Base-by-base conservation (phyloP, 257 asterid genomes). In the Solanum raphanifolium region DNA sequence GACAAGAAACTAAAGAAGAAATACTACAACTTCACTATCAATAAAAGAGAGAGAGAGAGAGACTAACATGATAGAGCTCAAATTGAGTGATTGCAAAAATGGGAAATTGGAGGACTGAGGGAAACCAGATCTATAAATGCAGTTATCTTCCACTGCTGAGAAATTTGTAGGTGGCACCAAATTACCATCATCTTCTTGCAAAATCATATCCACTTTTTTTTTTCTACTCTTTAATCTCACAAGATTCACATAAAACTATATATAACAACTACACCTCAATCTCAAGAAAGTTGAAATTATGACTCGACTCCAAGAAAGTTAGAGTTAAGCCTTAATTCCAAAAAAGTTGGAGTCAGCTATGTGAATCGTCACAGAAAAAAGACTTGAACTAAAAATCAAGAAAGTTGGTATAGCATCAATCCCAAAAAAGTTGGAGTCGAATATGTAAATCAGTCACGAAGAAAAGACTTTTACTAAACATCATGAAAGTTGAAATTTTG, bases 111-210 rank as follows among this genome's bases (percentile, higher is more conserved):
- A 76, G 25, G 93, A 87, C 84, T 90, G 90, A 7, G 94, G 94
- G 32, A 92, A 91, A 82, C 92, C 90, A 85, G 92, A 91, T 73
- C 94, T 91, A 81, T 91, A 92, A 72, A 92, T 87, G 91, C 87
- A 86, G 58, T 79, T 82, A 52, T 87, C 90, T 88, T 90, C 93
- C 66, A 92, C 93, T 62, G 84, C 73, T 12, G 92, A 87, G 35
- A 92, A 91, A 35, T 92, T 91, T 2, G 85, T 72, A 3, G 94
- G 93, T 23, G 92, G 88, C 43, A 86, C 31, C 38, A 88, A 34
- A 11, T 66, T 82, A 18, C 35, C 76, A 73, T 46, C 90, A 72
- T 73, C 83, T 48, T 85, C 91, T 36, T 86, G 91, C 55, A 87
- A 68, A 87, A 90, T 86, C 83, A 89, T 87, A 46, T 39, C 55